A percentile compares a stretch with the other conserved stretches of the same genome.
These are phyloP conservation scores for Byssochlamys sp. DNA, from an alignment of 2,329 filamentous ascomycete species.

Conservation along the genomic window DNA sequence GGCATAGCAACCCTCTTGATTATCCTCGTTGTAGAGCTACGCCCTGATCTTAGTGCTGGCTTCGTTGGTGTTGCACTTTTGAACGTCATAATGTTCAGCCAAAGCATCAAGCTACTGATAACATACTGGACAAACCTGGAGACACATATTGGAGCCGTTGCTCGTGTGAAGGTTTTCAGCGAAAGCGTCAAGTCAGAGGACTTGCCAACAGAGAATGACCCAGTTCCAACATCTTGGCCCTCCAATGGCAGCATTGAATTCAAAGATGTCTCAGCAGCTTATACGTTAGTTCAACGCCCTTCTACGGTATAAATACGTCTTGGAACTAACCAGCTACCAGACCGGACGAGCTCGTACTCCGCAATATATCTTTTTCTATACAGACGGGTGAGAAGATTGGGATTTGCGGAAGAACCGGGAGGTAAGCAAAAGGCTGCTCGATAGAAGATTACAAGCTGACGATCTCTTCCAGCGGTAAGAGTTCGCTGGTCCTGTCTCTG, in stretches of 20 bases:
- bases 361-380: conserved; percentile 40
- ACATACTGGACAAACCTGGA: conserved; percentile 50
- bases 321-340: conserved; percentile 3
- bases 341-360: conserved; percentile 30
- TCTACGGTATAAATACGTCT: not conserved
- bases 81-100: conserved; percentile 46
- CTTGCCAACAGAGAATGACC: conserved; percentile 29
- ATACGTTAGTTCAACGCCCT: conserved; percentile 22
- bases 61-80: conserved; percentile 46
- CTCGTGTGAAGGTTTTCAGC: conserved; percentile 46
- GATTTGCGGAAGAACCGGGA: conserved; percentile 32
- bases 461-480: conserved; percentile 29
- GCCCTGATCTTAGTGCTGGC: conserved; percentile 37
- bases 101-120: conserved; percentile 43
- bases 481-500: conserved; percentile 32
- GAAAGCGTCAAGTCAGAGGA: conserved; percentile 38
- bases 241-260: conserved; percentile 35
- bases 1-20: conserved; percentile 42
- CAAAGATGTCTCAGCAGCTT: conserved; percentile 36
- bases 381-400: conserved; percentile 32
- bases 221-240: conserved; percentile 35
- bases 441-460: not conserved
- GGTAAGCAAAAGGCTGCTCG: conserved; percentile 1
- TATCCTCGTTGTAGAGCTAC: conserved; percentile 38
- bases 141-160: conserved; percentile 49